These are phyloP conservation scores for Clarireedia homoeocarpa DNA, from an alignment of 2,329 filamentous ascomycete species.

Conservation along the genomic window DNA sequence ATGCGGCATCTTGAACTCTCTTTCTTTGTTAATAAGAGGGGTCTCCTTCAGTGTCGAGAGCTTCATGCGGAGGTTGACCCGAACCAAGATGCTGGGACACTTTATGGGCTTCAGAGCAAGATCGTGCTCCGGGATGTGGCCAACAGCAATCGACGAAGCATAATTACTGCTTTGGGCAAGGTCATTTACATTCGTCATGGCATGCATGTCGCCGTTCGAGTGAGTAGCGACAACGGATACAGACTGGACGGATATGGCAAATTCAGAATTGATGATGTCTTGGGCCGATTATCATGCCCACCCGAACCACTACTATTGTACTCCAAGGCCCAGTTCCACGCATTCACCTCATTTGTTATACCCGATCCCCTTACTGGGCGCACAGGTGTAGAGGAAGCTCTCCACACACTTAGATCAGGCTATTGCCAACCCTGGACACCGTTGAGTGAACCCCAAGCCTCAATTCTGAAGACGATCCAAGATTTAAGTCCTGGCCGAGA, in stretches of 20 bases:
- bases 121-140: too few species aligned
- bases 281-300: constrained; percentile 50
- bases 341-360: constrained; percentile 48
- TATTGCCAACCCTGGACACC: constrained; percentile 30
- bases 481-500: constrained; percentile 28
- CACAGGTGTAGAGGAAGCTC: constrained; percentile 54
- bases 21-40: too few species aligned
- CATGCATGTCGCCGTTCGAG: constrained; percentile 37
- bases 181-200: constrained; percentile 25
- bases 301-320: constrained; percentile 48
- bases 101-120: too few species aligned
- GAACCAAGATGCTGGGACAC: too few species aligned
- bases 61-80: too few species aligned
- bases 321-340: constrained; percentile 51
- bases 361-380: constrained; percentile 49
- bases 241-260: constrained; percentile 33
- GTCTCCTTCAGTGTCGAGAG: too few species aligned
- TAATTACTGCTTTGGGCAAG: background rate
- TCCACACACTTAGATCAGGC: constrained; percentile 42
- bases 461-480: constrained; percentile 10
- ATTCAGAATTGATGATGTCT: constrained; percentile 44
- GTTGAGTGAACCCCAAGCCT: background rate
- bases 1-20: too few species aligned
- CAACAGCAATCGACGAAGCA: too few species aligned
- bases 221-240: constrained; percentile 26